Evolutionary conservation across 2,329 filamentous ascomycete genomes (phyloP).

Genomic region (Juglanconis oblonga): DNA sequence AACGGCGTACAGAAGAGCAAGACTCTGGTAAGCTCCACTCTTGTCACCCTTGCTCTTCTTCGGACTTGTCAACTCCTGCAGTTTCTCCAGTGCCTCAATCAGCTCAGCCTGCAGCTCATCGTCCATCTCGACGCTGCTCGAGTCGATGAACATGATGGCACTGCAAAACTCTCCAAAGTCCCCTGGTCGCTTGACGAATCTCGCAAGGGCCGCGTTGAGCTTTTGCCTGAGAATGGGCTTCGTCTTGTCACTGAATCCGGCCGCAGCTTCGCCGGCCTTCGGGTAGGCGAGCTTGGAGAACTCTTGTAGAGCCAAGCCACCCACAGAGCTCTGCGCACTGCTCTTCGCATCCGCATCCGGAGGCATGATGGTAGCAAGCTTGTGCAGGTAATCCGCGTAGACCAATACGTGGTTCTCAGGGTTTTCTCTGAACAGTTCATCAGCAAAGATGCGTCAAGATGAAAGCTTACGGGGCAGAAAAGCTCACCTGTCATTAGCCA

Average conservation of each 20-base stretch:
- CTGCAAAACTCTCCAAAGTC: conserved; percentile 53
- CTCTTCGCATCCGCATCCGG: conserved; percentile 26
- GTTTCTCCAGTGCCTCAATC: conserved; percentile 47
- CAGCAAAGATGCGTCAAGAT: not conserved
- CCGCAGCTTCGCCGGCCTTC: conserved; percentile 37
- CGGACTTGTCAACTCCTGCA: conserved; percentile 50
- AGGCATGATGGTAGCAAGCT: conserved; percentile 41
- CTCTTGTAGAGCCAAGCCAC: conserved; percentile 45
- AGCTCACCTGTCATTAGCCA: conserved; percentile 33
- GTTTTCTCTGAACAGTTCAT: not conserved
- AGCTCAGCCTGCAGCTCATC: conserved; percentile 51
- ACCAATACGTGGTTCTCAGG: conserved; percentile 41
- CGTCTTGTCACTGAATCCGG: conserved; percentile 49
- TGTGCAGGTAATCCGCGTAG: conserved; percentile 54
- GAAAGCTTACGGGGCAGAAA: not conserved
- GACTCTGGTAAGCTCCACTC: conserved; percentile 54
- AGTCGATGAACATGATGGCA: conserved; percentile 52
- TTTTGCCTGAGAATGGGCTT: conserved; percentile 53
- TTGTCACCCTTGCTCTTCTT: conserved; percentile 30
- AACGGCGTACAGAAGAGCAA: conserved; percentile 79
- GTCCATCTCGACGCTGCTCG: conserved; percentile 49
- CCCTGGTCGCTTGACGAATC: conserved; percentile 51
- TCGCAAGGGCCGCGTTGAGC: conserved; percentile 57
- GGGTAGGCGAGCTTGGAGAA: conserved; percentile 56
- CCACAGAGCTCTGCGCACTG: conserved; percentile 32